These are phyloP conservation scores for Drosera spatulata DNA, from an alignment of 179 eudicot species.

Conservation along the genomic window DNA sequence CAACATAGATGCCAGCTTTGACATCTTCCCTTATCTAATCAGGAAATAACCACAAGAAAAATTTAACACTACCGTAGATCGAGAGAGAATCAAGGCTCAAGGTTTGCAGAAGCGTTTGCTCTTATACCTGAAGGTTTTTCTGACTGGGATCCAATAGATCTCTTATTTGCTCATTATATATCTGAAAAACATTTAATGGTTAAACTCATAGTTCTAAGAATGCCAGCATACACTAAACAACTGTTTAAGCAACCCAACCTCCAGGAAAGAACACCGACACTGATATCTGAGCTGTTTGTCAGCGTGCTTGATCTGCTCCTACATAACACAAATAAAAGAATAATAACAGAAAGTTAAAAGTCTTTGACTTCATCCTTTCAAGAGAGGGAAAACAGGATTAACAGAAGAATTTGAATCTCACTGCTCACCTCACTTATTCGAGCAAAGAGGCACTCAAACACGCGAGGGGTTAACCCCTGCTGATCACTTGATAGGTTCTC, in stretches of 20 bases:
- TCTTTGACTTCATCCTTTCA: too few relatives aligned
- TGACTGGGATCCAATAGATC: conserved; percentile 90
- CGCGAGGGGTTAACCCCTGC: conserved; percentile 92
- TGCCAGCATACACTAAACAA: not conserved
- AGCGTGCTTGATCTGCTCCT: conserved; percentile 82
- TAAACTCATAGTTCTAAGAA: not conserved
- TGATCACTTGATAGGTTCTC: conserved; percentile 51
- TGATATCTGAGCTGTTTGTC: conserved; percentile 75
- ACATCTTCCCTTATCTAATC: conserved; percentile 91
- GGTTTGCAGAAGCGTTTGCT: conserved; percentile 1
- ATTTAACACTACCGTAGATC: conserved; percentile 5
- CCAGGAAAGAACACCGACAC: conserved; percentile 96
- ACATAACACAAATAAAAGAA: too few relatives aligned
- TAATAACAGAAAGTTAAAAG: too few relatives aligned
- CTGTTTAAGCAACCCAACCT: conserved; percentile 35
- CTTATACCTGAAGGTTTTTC: conserved; percentile 74
- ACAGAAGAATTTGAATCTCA: conserved; percentile 5
- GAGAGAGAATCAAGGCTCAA: not conserved
- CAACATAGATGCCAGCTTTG: conserved; percentile 92
- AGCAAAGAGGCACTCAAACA: conserved; percentile 65
- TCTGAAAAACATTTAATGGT: not conserved
- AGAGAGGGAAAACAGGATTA: not conserved
- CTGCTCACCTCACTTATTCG: conserved; percentile 85
- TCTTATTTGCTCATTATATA: conserved; percentile 43
- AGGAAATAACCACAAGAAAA: conserved; percentile 5